Base-by-base conservation (phyloP, 768 basidiomycete genomes). In the Hericium coralloides region DNA sequence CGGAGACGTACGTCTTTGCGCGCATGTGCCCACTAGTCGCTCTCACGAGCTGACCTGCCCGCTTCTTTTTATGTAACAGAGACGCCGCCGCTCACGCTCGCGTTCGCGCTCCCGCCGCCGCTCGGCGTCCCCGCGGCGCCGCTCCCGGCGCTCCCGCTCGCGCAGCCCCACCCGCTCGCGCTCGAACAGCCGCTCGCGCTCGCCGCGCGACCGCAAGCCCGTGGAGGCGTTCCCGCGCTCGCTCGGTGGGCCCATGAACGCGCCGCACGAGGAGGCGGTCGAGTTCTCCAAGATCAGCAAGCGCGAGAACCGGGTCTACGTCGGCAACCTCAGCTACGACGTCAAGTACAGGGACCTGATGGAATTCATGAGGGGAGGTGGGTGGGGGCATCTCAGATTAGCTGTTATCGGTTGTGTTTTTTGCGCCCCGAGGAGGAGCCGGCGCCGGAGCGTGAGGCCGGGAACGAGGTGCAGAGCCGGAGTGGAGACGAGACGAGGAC, bases 341-440 rank as follows among this genome's bases (percentile, higher is more conserved):
- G 92, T 94, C 85, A 95, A 88, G 76, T 98, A 95, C 77, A 84
- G 93, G 75, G 97, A 98, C 78, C 80, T 99, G 73, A 93, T 95
- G 83, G 93, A 98, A 85, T 98, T 97, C 72, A 95, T 97, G 93
- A 83, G 91, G 87, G 91, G 92, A 93, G 94, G 95, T 97, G 91
- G 88, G 95, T 94, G 76, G 83, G 82, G 84, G 85, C 81, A 83
- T 83, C 77, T 77, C 67, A 52, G 61, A 63, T 76, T 73, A 72
- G 71, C 71, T 84, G 75, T 82, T 75, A 67, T 72, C 63, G 59
- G 53, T 57, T 25, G 52, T 58, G 58, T 59, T 58, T 55, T 52
- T 55, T 31, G 50, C 49, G 50, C 39, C 50, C 59, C 64, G 52
- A 53, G 45, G 41, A 31, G 39, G 37, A 38, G 38, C 38, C 48